Evolutionary conservation across 169 alveolate species (phyloP).

Genomic region (Plasmodium reichenowi): DNA sequence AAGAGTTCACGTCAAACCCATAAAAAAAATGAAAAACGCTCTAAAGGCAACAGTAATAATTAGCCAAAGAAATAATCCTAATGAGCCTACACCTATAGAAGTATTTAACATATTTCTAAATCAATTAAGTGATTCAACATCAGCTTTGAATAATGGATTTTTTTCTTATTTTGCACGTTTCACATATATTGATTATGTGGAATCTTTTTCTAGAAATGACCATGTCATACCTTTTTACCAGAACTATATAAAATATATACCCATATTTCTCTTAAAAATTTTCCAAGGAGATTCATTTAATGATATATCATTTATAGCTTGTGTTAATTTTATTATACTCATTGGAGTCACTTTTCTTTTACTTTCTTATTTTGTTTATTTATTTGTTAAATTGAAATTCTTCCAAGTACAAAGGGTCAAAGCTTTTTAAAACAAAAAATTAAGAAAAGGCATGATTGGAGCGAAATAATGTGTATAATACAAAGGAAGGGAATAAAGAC

Average conservation of each 20-base stretch:
- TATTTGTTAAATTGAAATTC: slow-evolving; percentile 23
- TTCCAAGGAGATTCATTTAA: slow-evolving; percentile 43
- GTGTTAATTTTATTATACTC: slow-evolving; percentile 43
- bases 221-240: slow-evolving; percentile 21
- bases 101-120: slow-evolving; percentile 53
- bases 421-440: slow-evolving; percentile 10
- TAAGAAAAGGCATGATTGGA: neutral
- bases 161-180: slow-evolving; percentile 59
- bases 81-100: slow-evolving; percentile 67
- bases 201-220: slow-evolving; percentile 50
- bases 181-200: slow-evolving; percentile 61
- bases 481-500: neutral
- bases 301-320: slow-evolving; percentile 38
- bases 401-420: slow-evolving; percentile 11
- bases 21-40: slow-evolving; percentile 53
- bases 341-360: slow-evolving; percentile 24
- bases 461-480: neutral
- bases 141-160: slow-evolving; percentile 54
- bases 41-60: slow-evolving; percentile 54
- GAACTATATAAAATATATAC: slow-evolving; percentile 22
- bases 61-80: slow-evolving; percentile 26
- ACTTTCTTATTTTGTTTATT: slow-evolving; percentile 42
- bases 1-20: slow-evolving; percentile 55
- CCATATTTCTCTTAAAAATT: slow-evolving; percentile 23
- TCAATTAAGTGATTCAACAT: slow-evolving; percentile 58